These are phyloP conservation scores for Rhizomucor miehei DNA, from an alignment of 371 early-diverging fungal species.

Conservation along the genomic window DNA sequence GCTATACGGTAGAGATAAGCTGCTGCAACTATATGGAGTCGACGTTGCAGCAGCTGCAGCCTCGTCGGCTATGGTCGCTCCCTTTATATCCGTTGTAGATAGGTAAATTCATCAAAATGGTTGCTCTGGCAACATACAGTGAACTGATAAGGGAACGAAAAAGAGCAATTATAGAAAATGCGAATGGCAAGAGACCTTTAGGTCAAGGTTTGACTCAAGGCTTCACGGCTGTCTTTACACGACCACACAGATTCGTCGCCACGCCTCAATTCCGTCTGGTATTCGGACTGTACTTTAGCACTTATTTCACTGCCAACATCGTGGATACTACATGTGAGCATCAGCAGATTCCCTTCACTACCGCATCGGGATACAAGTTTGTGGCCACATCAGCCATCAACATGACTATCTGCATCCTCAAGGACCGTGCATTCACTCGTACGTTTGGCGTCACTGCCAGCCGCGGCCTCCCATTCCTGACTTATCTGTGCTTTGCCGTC, in stretches of 20 bases:
- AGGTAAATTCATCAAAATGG: conserved; percentile 26
- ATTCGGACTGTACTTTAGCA: conserved; percentile 54
- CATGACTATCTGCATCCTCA: conserved; percentile 53
- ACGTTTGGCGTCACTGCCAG: conserved; percentile 52
- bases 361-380: conserved; percentile 50
- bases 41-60: conserved; percentile 43
- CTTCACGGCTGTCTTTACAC: conserved; percentile 27
- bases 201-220: conserved; percentile 45
- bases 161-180: conserved; percentile 64
- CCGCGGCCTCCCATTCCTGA: conserved; percentile 45
- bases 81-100: conserved; percentile 66
- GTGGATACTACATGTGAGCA: conserved; percentile 54
- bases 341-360: conserved; percentile 17
- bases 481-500: conserved; percentile 53
- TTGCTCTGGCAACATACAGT: neutral
- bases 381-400: conserved; percentile 56
- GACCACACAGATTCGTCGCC: conserved; percentile 42
- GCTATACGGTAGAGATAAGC: neutral
- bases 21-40: conserved; percentile 30
- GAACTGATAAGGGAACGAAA: neutral
- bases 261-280: conserved; percentile 53
- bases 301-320: conserved; percentile 57
- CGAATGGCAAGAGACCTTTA: conserved; percentile 51
- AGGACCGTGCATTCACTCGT: conserved; percentile 60
- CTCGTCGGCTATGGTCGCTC: conserved; percentile 49